Evolutionary conservation across 1,139 yeast genomes (phyloP).

Genomic region (Spathaspora sp.): DNA sequence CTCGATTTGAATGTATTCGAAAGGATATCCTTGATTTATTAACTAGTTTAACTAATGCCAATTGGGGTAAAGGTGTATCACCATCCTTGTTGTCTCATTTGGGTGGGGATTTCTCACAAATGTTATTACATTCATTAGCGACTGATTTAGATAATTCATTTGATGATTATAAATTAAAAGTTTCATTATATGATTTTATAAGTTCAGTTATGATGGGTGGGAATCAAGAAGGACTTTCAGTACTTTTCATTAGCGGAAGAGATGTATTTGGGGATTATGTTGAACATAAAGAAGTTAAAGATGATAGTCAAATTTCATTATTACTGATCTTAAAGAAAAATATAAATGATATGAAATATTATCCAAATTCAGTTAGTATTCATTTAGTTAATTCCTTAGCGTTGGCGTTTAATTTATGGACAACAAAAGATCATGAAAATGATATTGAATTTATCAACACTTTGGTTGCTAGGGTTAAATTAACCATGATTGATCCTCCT

Average conservation of each 20-base stretch:
- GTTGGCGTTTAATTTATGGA: conserved; percentile 68
- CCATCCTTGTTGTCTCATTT: conserved; percentile 84
- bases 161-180: conserved; percentile 56
- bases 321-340: conserved; percentile 61
- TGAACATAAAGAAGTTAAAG: conserved; percentile 12
- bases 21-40: conserved; percentile 56
- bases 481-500: conserved; percentile 20
- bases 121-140: conserved; percentile 58
- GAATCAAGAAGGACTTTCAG: conserved; percentile 84
- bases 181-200: conserved; percentile 66
- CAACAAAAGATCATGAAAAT: conserved; percentile 48
- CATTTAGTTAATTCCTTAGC: conserved; percentile 67
- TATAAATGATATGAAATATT: conserved; percentile 49
- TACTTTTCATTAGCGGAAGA: conserved; percentile 71
- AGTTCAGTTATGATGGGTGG: conserved; percentile 76
- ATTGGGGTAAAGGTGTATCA: conserved; percentile 54
- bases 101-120: conserved; percentile 61
- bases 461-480: conserved; percentile 41
- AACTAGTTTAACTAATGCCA: conserved; percentile 59
- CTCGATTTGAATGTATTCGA: conserved; percentile 49
- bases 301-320: conserved; percentile 35
- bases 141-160: conserved; percentile 60
- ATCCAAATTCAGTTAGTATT: conserved; percentile 58
- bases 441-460: conserved; percentile 53
- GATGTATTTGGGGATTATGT: conserved; percentile 46